Evolutionary conservation across 176 grass and related monocot genomes (phyloP), one percentile per base, ranked within the genome.

Genomic region (Avena atlantica): DNA sequence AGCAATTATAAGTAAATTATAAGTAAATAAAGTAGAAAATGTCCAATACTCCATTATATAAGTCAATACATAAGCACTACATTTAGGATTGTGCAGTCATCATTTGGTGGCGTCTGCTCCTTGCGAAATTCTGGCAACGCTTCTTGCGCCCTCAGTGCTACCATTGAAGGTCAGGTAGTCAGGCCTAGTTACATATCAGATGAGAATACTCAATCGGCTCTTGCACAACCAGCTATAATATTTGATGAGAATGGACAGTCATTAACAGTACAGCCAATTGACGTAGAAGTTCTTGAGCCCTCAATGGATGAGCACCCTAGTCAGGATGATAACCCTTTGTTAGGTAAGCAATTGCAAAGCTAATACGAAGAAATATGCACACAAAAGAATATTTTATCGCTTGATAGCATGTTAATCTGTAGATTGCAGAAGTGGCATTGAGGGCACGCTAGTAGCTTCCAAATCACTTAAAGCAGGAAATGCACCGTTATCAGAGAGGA

Each of bases 31-130:
- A 67, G 9, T 84, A 74, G 13, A 6, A 48, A 37, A 52, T 51
- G 15, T 19, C 9, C 24, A 84, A 69, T 74, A 14, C 45, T 74
- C 21, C 37, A 40, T 40, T 4, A 40, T 40, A 40, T 40, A 40
- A 40, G 0, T 40, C 37, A 40, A 40, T 40, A 40, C 37, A 83
- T 92, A 45, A 92, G 71, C 20, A 86, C 16, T 77, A 49, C 16
- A 75, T 94, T 78, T 82, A 98, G 96, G 92, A 87, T 98, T 88
- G 85, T 93, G 78, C 93, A 93, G 81, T 85, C 83, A 55, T 61
- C 90, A 70, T 85, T 98, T 86, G 68, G 76, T 12, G 85, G 89
- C 47, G 87, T 96, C 45, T 91, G 70, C 65, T 77, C 86, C 63
- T 89, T 89, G 77, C 77, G 85, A 88, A 89, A 74, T 75, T 45